These are phyloP conservation scores for Cryptococcus floricola DNA, from an alignment of 1,284 basidiomycete genomes.

Conservation along the genomic window DNA sequence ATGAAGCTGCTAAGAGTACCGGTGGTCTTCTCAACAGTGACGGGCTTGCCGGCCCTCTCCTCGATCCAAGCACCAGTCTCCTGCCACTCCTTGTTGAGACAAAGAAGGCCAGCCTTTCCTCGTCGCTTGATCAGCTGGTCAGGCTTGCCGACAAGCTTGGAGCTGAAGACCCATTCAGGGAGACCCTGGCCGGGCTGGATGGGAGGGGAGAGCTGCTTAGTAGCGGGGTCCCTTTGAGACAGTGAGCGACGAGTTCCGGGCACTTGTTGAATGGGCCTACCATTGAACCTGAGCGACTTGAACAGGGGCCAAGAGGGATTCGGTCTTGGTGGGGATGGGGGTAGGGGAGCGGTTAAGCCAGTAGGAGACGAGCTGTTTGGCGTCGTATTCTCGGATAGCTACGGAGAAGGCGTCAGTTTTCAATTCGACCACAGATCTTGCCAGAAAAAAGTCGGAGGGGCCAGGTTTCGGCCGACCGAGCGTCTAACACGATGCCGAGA, in stretches of 20 bases:
- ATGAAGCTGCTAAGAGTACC: conserved; percentile 97
- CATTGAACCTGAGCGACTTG: conserved; percentile 51
- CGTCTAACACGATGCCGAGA: not conserved
- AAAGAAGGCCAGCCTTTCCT: conserved; percentile 93
- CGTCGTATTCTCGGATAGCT: conserved; percentile 93
- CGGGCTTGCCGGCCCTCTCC: conserved; percentile 86
- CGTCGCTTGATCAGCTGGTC: conserved; percentile 99
- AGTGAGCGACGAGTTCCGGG: not conserved
- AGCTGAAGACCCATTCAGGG: conserved; percentile 76
- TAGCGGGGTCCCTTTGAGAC: conserved; percentile 70
- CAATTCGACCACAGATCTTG: no score
- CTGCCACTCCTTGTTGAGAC: conserved; percentile 88
- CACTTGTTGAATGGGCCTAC: conserved; percentile 23
- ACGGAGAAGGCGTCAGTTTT: not conserved
- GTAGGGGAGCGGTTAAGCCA: conserved; percentile 84
- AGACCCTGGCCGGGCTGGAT: conserved; percentile 63
- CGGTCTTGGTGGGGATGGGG: conserved; percentile 47
- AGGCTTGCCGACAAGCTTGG: conserved; percentile 87
- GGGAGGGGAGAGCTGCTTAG: conserved; percentile 66
- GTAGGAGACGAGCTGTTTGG: conserved; percentile 88
- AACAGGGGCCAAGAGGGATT: conserved; percentile 46
- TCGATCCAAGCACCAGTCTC: conserved; percentile 83
- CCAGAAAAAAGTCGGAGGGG: not conserved
- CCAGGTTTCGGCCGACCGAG: not conserved
- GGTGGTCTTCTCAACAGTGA: conserved; percentile 87